Evolutionary conservation across 345 rosid species (phyloP).

Genomic region (Geranium rotundifolium): DNA sequence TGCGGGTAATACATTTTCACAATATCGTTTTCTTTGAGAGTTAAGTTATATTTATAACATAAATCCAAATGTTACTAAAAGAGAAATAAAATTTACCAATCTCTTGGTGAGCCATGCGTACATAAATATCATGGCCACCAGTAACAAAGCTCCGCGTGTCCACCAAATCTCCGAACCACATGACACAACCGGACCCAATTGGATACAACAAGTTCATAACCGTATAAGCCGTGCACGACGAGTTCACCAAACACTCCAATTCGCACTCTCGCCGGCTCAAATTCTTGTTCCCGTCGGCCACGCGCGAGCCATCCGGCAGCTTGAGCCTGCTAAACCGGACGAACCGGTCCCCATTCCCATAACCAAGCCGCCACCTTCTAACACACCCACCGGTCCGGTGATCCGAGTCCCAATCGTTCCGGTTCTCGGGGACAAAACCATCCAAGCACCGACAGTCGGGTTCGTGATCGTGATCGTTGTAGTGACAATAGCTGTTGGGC

Average conservation of each 20-base stretch:
- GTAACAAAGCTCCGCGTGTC: slow-evolving; percentile 7
- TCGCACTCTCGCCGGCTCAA: slow-evolving; percentile 15
- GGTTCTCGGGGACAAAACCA: no score
- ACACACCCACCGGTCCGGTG: slow-evolving; percentile 12
- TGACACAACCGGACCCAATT: slow-evolving; percentile 24
- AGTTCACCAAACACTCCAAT: slow-evolving; percentile 16
- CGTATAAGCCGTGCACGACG: slow-evolving; percentile 24
- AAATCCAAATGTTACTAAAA: not conserved
- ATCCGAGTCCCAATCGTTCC: not conserved
- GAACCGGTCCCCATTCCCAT: slow-evolving; percentile 11
- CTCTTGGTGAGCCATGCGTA: slow-evolving; percentile 15
- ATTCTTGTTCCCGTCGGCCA: not conserved
- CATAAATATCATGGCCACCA: slow-evolving; percentile 16
- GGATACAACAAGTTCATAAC: slow-evolving; percentile 7
- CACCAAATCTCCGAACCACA: slow-evolving; percentile 25
- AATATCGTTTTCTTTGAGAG: no score
- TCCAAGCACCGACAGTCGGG: no score
- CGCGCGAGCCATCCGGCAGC: slow-evolving; percentile 9
- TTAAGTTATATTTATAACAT: no score
- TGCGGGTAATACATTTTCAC: no score
- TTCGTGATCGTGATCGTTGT: no score
- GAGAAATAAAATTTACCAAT: slow-evolving; percentile 9
- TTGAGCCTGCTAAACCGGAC: not conserved
- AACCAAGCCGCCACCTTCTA: slow-evolving; percentile 1
- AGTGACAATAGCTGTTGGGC: no score